Conservation (phyloP, 805 yeast species). For the Hanseniaspora jakobsenii region DNA sequence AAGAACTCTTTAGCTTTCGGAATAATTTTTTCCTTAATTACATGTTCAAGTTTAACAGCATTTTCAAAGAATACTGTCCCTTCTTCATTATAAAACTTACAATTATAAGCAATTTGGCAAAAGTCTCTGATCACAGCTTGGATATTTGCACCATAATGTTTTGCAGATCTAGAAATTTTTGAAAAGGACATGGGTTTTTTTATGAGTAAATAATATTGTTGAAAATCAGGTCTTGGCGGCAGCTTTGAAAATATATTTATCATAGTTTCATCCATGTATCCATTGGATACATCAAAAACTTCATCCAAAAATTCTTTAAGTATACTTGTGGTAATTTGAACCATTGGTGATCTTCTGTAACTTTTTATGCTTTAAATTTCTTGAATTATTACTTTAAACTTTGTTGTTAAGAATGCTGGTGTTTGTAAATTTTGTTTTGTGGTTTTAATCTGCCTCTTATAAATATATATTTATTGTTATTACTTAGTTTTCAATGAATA, state of each 20-base stretch:
- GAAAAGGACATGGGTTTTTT: slow-evolving; percentile 71
- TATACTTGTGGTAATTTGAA: not conserved
- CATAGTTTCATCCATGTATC: not conserved
- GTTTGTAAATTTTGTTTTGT: too few relatives aligned
- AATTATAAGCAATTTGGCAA: slow-evolving; percentile 83
- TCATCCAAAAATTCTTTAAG: not conserved
- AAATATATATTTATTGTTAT: too few relatives aligned
- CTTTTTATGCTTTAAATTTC: too few relatives aligned
- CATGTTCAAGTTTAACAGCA: slow-evolving; percentile 33
- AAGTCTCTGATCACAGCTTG: slow-evolving; percentile 65
- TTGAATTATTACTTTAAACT: too few relatives aligned
- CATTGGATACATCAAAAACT: not conserved
- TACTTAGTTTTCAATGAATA: too few relatives aligned
- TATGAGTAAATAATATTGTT: slow-evolving; percentile 72
- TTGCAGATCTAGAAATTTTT: slow-evolving; percentile 49
- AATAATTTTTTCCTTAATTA: slow-evolving; percentile 32
- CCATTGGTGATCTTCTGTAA: too few relatives aligned
- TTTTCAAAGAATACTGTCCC: slow-evolving; percentile 55
- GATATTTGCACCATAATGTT: slow-evolving; percentile 39
- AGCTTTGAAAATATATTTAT: slow-evolving; percentile 27
- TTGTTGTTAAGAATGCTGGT: too few relatives aligned
- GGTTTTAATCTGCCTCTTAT: too few relatives aligned
- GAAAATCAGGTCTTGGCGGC: slow-evolving; percentile 54
- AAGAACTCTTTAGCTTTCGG: slow-evolving; percentile 1
- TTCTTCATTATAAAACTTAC: slow-evolving; percentile 67